Base-by-base conservation (phyloP, 768 basidiomycete genomes). In the Pisolithus microcarpus region DNA sequence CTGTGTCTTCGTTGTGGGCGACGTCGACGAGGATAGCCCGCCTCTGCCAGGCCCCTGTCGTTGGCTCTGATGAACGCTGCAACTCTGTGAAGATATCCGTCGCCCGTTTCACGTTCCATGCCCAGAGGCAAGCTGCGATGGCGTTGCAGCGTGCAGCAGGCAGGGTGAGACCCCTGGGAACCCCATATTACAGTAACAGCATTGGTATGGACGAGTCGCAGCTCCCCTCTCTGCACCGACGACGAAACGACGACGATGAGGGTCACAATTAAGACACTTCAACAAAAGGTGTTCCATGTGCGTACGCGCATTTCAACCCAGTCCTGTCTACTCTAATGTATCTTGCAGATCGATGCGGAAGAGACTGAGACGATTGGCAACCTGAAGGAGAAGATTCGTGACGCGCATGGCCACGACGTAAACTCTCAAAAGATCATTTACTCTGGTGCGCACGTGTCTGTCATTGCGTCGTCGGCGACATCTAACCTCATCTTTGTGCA, bases 261-360 rank as follows among this genome's bases (percentile, higher is more conserved):
- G 80, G 79, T 98, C 69, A 95, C 91, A 24, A 75, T 98, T 63
- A 98, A 97, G 74, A 97, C 94, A 1, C 80, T 94, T 13, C 87
- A 92, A 70, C 91, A 95, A 66, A 94, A 93, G 75, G 79, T 88
- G 57, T 94, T 92, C 71, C 79, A 83, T 64, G 85, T 90, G 64
- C 7, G 68, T 59, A n/a, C 36, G 26, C 40, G 28, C 15, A 18
- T 26, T 48, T 3, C 0, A 15, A 2, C 23, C 8, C 11, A 10
- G 7, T 30, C 7, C 4, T 26, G 24, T 19, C 16, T 26, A 7
- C 15, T 23, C 4, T 10, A 15, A 37, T 45, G 16, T 21, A 55
- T 40, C 37, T 13, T 15, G 8, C 31, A 90, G 85, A 73, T 90
- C 71, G 91, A 94, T 58, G 84, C 82, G 7, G 89, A 92, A 46